Base-by-base conservation (phyloP, 129 eudicot genomes). In the Smallanthus sonchifolius region DNA sequence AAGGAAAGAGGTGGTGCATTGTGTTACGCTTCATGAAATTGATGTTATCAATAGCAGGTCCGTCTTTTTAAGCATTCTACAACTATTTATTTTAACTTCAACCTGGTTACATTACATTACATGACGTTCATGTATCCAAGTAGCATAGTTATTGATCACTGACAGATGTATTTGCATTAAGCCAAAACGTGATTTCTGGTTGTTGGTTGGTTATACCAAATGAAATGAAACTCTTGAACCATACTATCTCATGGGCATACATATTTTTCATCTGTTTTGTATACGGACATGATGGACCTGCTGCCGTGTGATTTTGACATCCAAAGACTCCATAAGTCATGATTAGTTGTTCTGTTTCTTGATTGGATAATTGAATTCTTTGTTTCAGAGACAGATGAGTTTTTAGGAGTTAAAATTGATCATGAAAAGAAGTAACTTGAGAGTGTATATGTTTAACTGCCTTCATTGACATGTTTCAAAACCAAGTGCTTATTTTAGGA, bases 41-140 rank as follows among this genome's bases (percentile, higher is more conserved):
- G 97, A 92, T 80, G 97, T 92, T 70, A 92, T 92, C 65, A 92
- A 92, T 71, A 92, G 97, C 96, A 92, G 97, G 97, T 92, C 78
- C 14, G 44, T 35, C 11, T 14, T 57, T 4, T 57, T 20, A 9
- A 7, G 15, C 37, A 57, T 28, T 6, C 11, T 11, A 4, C 39
- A 59, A 38, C 10, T 11, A 2, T 30, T 17, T 54, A 32, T 54
- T 54, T 54, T 24, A 24, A 54, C 17, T 17, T 54, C 2, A 52
- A 16, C 32, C 6, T 30, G 4, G n/a, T 52, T 52, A 7, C 60
- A 54, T 54, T 19, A 7, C 60, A 17, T 54, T 52, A 2, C 30
- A 24, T 24, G 30, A 24, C 30, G 30, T 24, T 24, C 30, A 1
- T 24, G 30, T 24, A 24, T 24, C 30, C 30, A n/a, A 20, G 62